Conservation (phyloP, 257 asterid genomes). For the Primulina tabacum region DNA sequence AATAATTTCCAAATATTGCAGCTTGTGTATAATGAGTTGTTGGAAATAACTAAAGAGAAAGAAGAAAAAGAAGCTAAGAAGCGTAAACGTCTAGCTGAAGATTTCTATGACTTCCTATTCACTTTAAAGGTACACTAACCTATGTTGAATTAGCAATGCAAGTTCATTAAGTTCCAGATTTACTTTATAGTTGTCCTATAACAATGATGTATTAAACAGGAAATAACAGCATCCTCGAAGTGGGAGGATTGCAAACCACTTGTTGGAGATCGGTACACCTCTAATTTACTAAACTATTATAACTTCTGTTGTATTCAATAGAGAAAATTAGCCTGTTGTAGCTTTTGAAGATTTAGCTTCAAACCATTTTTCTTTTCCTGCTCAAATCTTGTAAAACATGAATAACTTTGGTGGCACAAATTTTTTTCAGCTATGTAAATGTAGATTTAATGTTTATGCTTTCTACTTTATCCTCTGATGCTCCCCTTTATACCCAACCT, state of each 20-base stretch:
- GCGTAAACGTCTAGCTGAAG: constrained; percentile 76
- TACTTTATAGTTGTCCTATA: constrained; percentile 20
- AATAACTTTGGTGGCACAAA: background rate
- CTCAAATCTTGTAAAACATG: constrained; percentile 17
- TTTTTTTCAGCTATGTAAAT: background rate
- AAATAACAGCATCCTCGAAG: constrained; percentile 61
- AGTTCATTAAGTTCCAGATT: constrained; percentile 13
- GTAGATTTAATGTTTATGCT: background rate
- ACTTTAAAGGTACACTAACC: constrained; percentile 54
- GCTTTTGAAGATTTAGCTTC: background rate
- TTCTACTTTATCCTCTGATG: background rate
- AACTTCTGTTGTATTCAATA: constrained; percentile 8
- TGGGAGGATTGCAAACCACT: constrained; percentile 81
- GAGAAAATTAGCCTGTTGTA: background rate
- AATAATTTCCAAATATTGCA: constrained; percentile 27
- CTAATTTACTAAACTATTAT: constrained; percentile 19
- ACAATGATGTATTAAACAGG: constrained; percentile 42
- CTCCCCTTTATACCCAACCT: background rate
- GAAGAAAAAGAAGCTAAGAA: constrained; percentile 89
- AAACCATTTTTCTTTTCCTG: background rate
- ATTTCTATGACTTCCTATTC: constrained; percentile 51
- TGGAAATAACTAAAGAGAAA: constrained; percentile 66
- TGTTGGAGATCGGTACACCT: constrained; percentile 64
- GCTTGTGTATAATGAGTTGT: constrained; percentile 73
- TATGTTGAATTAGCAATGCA: constrained; percentile 11